These are phyloP conservation scores for Calonectria honghensis DNA, from an alignment of 2,329 filamentous ascomycete species.

Conservation along the genomic window DNA sequence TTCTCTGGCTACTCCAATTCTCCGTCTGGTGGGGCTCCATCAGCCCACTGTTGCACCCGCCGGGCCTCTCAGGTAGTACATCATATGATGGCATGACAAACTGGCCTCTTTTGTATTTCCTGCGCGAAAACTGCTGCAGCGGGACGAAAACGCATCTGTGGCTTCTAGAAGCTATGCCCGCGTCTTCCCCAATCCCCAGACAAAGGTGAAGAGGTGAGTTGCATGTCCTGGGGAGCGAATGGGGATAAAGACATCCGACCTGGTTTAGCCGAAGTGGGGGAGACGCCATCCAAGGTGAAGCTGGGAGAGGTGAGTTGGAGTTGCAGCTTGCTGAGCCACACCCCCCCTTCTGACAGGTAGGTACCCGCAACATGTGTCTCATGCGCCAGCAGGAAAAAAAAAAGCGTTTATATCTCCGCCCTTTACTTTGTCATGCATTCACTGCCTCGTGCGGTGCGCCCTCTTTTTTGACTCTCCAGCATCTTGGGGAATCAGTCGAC, in stretches of 20 bases:
- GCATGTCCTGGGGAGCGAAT: slow-evolving; percentile 12
- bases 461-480: slow-evolving; percentile 22
- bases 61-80: neutral
- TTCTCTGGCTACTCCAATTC: slow-evolving; percentile 33
- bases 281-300: slow-evolving; percentile 20
- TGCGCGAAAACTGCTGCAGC: neutral
- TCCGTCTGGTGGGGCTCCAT: slow-evolving; percentile 35
- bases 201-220: neutral
- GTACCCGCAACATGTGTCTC: neutral
- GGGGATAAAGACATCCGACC: slow-evolving; percentile 19
- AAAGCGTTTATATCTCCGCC: slow-evolving; percentile 2
- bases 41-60: slow-evolving; percentile 36
- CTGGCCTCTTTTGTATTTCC: slow-evolving; percentile 14
- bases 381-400: neutral
- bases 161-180: neutral
- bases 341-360: slow-evolving; percentile 3
- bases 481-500: slow-evolving; percentile 21
- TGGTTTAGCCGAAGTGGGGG: slow-evolving; percentile 11
- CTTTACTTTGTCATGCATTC: slow-evolving; percentile 8
- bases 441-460: slow-evolving; percentile 13
- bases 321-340: slow-evolving; percentile 42
- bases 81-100: slow-evolving; percentile 29
- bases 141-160: neutral
- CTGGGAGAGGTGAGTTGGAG: neutral
- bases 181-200: neutral